A percentile compares a stretch with the other conserved stretches of the same genome.
phyloP scores from a whole-genome alignment of 1,139 yeast genomes.

The Zygosaccharomyces pseudobailii region DNA sequence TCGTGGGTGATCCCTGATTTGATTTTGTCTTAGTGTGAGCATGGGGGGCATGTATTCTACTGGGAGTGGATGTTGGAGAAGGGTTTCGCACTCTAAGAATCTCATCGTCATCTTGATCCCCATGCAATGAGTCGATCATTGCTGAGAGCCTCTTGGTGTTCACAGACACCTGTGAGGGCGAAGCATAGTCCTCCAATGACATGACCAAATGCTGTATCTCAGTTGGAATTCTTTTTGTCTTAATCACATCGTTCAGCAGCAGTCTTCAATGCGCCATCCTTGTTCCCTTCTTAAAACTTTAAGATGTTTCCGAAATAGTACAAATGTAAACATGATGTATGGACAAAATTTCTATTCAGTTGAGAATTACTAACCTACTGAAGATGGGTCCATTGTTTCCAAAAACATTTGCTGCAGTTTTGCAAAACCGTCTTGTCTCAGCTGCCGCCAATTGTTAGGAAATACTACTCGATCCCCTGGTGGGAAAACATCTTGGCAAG shows the following conservation, averaged over 20 bases:
- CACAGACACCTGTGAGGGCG: conserved; percentile 15
- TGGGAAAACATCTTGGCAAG: conserved; percentile 9
- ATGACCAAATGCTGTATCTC: not conserved
- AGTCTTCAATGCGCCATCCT: not conserved
- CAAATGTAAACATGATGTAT: not conserved
- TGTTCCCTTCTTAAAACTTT: not conserved
- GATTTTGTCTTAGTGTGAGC: not conserved
- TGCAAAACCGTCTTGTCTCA: conserved; percentile 10
- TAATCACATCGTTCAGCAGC: not conserved
- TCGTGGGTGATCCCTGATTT: conserved; percentile 5
- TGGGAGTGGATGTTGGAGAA: conserved; percentile 4
- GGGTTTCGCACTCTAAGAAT: conserved; percentile 9
- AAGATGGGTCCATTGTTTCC: conserved; percentile 4
- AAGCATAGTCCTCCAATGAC: conserved; percentile 8
- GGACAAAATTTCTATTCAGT: not conserved
- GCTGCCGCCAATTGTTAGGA: conserved; percentile 11
- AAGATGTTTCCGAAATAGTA: conserved; percentile 3
- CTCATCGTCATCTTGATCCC: conserved; percentile 15
- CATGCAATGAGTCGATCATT: conserved; percentile 29
- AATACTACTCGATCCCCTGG: conserved; percentile 8
- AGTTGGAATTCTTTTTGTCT: not conserved
- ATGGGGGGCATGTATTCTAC: not conserved
- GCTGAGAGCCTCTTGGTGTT: conserved; percentile 29
- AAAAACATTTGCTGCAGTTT: conserved; percentile 10
- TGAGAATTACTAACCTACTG: not conserved